phyloP scores from a whole-genome alignment of 1,284 basidiomycete genomes.

The Cutaneotrichosporon sp. region DNA sequence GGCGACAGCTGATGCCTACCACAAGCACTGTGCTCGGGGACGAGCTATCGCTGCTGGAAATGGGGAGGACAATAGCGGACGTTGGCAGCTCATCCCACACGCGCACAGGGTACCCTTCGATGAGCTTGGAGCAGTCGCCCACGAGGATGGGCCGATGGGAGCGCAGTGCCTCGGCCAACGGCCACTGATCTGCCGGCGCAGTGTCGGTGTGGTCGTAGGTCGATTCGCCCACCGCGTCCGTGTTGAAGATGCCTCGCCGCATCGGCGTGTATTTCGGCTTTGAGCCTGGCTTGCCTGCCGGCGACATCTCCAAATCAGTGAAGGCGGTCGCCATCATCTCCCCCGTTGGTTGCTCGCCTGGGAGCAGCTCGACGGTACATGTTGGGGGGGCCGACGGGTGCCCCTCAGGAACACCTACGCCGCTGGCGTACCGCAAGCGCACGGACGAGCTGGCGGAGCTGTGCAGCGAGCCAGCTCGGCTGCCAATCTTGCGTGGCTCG shows the following conservation, averaged over 20 bases:
- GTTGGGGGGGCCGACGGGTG: conserved; percentile 38
- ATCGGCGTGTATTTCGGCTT: background rate
- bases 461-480: background rate
- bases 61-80: conserved; percentile 52
- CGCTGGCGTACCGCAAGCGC: conserved; percentile 28
- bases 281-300: background rate
- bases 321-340: conserved; percentile 18
- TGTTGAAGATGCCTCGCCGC: conserved; percentile 3
- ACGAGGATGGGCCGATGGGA: conserved; percentile 42
- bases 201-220: background rate
- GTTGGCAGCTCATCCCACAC: conserved; percentile 51
- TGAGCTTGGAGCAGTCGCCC: conserved; percentile 43
- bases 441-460: background rate
- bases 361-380: background rate
- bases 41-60: conserved; percentile 43
- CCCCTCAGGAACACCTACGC: conserved; percentile 44
- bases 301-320: conserved; percentile 1
- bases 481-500: background rate
- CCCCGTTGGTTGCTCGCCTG: background rate
- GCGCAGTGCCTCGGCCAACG: conserved; percentile 42
- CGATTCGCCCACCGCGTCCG: background rate
- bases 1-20: conserved; percentile 49
- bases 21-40: conserved; percentile 48
- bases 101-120: conserved; percentile 41
- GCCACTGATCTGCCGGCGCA: conserved; percentile 33